Conservation (phyloP, 2,329 filamentous ascomycete genomes). For the Beauveria sp. region DNA sequence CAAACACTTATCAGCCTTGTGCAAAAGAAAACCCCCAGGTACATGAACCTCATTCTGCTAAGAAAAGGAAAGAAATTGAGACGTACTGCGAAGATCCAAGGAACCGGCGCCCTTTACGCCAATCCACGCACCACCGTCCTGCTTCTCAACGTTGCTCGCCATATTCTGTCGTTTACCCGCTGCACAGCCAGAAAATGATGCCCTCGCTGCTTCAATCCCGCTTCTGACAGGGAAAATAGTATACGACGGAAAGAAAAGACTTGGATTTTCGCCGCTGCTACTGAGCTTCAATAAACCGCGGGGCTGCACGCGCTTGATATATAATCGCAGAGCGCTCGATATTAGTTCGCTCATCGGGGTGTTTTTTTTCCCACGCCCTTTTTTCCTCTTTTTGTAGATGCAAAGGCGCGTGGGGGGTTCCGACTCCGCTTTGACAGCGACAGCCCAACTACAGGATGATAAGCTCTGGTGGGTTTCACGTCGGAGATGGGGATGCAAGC, state of each 20-base stretch:
- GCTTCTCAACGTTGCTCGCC: neutral
- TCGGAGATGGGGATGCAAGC: too few relatives aligned
- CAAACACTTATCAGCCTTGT: neutral
- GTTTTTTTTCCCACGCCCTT: neutral
- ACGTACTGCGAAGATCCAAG: conserved; percentile 33
- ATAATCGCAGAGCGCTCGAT: neutral
- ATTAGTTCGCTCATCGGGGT: neutral
- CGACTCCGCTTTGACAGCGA: neutral
- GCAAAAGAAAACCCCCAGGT: too few relatives aligned
- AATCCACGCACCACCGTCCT: conserved; percentile 24
- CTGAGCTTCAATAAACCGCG: neutral
- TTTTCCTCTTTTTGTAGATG: neutral
- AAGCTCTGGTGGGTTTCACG: too few relatives aligned
- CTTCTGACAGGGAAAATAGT: fast-evolving
- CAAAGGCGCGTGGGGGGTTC: neutral
- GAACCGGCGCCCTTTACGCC: conserved; percentile 30
- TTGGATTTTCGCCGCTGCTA: too few relatives aligned
- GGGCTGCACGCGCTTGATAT: neutral
- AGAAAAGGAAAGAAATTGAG: neutral
- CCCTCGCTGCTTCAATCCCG: neutral
- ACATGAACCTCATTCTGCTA: too few relatives aligned
- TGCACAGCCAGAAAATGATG: neutral
- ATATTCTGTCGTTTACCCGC: neutral
- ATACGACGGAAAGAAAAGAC: neutral
- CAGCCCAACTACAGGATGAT: too few relatives aligned